Evolutionary conservation across 805 yeast species (phyloP).

Genomic region (Hanseniaspora mollemarum): DNA sequence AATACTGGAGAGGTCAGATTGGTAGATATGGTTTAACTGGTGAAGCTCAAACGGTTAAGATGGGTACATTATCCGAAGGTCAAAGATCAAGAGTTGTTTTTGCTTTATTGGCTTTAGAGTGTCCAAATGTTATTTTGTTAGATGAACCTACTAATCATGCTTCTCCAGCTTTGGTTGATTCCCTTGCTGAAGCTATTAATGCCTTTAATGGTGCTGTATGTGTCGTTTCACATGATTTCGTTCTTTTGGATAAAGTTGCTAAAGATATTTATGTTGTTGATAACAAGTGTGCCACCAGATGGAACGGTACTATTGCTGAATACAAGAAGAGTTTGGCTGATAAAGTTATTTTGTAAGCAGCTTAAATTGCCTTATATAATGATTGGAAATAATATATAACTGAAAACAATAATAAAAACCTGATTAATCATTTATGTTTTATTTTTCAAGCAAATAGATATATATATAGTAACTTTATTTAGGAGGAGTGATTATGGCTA

Average conservation of each 20-base stretch:
- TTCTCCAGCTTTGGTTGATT: constrained; percentile 96
- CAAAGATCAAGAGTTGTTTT: constrained; percentile 98
- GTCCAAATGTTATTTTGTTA: constrained; percentile 85
- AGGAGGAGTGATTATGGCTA: too few relatives aligned
- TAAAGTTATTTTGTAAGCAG: constrained; percentile 55
- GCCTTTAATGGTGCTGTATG: constrained; percentile 96
- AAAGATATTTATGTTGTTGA: constrained; percentile 95
- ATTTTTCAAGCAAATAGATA: too few relatives aligned
- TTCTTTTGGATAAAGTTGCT: constrained; percentile 92
- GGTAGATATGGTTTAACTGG: constrained; percentile 98
- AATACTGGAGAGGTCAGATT: constrained; percentile 94
- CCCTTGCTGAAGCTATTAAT: constrained; percentile 91
- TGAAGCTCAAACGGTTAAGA: constrained; percentile 95
- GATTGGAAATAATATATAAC: background rate
- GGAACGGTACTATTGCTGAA: constrained; percentile 84
- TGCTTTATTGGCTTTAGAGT: constrained; percentile 86
- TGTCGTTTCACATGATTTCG: constrained; percentile 97
- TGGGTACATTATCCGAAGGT: constrained; percentile 98
- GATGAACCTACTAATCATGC: constrained; percentile 99
- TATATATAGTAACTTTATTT: too few relatives aligned
- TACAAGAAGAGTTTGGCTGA: constrained; percentile 92
- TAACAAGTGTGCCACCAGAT: constrained; percentile 86
- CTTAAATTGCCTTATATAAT: background rate
- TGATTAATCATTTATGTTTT: background rate
- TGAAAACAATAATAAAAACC: background rate